Evolutionary conservation across 164 flowering plant genomes (phyloP), one percentile per base, ranked within the genome.

Genomic region (Aristolochia californica): DNA sequence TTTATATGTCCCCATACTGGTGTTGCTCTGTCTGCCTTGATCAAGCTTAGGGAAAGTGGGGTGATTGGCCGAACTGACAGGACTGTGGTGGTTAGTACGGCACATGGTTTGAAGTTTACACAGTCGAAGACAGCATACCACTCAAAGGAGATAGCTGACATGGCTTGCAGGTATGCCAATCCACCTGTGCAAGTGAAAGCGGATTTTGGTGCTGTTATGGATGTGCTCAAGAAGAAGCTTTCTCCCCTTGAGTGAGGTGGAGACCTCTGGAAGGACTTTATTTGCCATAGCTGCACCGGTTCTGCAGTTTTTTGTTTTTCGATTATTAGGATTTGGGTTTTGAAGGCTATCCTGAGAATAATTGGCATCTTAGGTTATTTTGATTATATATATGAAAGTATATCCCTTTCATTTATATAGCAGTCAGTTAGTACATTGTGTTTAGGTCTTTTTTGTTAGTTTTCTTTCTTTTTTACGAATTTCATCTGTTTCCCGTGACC

Each of bases 1-100:
- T 90, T 87, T 59, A 78, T 79, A 11, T 85, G 96, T 53, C 97
- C 97, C 43, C 97, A 85, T 52, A 90, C 97, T 11, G 97, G 97
- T 26, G 97, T 90, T 64, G 97, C 95, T 0, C 57, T 90, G 72
- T 66, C 89, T 0, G 91, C 96, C 7, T 59, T 90, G 78, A 66
- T 66, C 48, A 90, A 90, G 74, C 84, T 90, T 48, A 77, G 94
- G 71, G 70, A 68, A 5, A 75, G 81, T 59, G 95, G 89, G 43
- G 80, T 90, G 20, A 85, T 90, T 17, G 71, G 63, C 15, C 77
- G 78, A 0, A 75, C 67, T 0, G 96, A 90, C 45, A 62, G 86
- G 70, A 83, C 94, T 0, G 96, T 90, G 65, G 96, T 90, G 57
- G 91, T 90, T n/a, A 90, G 91, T 57, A 90, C 95, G 0, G 96